Conservation (phyloP, 139 green algal species). For the Ulvella scutata region DNA sequence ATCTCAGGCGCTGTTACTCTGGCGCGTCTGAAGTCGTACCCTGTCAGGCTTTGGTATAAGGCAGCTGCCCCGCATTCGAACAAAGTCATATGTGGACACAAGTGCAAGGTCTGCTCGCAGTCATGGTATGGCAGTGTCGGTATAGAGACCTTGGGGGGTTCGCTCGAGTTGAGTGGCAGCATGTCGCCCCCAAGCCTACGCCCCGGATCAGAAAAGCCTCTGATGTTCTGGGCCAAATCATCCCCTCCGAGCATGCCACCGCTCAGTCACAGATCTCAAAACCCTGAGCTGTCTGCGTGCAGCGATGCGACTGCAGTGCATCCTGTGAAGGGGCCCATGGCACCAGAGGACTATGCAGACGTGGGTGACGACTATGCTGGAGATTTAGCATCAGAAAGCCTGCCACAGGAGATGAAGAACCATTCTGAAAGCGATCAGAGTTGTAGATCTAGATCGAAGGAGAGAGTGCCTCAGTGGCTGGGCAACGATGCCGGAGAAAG, state of each 20-base stretch:
- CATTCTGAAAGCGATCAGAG: background rate
- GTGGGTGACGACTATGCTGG: too few species aligned
- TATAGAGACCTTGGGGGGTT: background rate
- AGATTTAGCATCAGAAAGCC: too few species aligned
- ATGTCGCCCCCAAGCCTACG: background rate
- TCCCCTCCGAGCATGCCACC: too few species aligned
- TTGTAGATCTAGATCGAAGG: background rate
- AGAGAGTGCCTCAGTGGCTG: background rate
- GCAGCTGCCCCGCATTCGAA: background rate
- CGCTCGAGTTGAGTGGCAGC: background rate
- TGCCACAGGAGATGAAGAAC: background rate
- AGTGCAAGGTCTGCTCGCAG: background rate
- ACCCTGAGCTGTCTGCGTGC: too few species aligned
- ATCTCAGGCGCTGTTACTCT: constrained; percentile 29
- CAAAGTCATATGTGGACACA: background rate
- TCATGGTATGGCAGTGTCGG: background rate
- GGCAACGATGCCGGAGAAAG: background rate
- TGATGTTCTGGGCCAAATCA: background rate
- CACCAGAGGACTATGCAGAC: too few species aligned
- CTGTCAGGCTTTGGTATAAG: constrained; percentile 16
- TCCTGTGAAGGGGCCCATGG: too few species aligned
- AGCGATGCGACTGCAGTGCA: too few species aligned
- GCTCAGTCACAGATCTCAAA: too few species aligned
- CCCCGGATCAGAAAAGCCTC: background rate
- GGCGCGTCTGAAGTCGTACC: constrained; percentile 19